Evolutionary conservation across 176 grass and related monocot species (phyloP).

Genomic region (Eragrostis curvula): DNA sequence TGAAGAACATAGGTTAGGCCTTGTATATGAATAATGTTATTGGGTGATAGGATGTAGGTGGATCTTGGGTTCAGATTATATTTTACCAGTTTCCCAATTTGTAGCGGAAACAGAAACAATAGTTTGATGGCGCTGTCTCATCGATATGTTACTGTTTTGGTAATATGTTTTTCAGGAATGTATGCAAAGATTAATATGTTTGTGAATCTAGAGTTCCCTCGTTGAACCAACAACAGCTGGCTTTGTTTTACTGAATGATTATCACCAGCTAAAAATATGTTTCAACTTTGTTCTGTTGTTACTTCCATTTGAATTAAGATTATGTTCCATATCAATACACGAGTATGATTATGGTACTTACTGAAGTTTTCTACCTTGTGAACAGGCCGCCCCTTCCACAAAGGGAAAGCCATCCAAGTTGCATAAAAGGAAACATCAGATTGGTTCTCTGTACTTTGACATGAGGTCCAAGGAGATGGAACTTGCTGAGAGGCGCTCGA

Average conservation of each 20-base stretch:
- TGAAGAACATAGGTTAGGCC: background rate
- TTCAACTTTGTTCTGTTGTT: background rate
- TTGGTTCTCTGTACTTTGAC: slow-evolving; percentile 77
- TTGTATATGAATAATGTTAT: background rate
- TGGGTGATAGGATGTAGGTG: background rate
- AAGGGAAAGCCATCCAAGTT: slow-evolving; percentile 92
- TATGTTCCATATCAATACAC: background rate
- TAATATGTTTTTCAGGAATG: background rate
- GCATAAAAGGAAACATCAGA: slow-evolving; percentile 97
- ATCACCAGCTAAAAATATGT: background rate
- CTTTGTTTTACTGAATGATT: slow-evolving; percentile 8
- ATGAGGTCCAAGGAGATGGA: slow-evolving; percentile 97
- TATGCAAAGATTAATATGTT: background rate
- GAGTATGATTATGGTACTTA: slow-evolving; percentile 14
- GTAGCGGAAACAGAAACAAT: background rate
- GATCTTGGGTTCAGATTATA: background rate
- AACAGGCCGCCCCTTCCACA: slow-evolving; percentile 64
- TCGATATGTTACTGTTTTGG: background rate
- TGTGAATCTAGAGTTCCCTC: background rate
- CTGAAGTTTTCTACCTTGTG: slow-evolving; percentile 21
- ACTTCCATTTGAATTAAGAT: background rate
- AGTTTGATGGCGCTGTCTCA: background rate
- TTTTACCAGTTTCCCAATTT: background rate
- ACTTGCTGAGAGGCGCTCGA: slow-evolving; percentile 78
- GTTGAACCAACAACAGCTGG: background rate